Conservation (phyloP, 139 green algal species). For the Closterium sp. region DNA sequence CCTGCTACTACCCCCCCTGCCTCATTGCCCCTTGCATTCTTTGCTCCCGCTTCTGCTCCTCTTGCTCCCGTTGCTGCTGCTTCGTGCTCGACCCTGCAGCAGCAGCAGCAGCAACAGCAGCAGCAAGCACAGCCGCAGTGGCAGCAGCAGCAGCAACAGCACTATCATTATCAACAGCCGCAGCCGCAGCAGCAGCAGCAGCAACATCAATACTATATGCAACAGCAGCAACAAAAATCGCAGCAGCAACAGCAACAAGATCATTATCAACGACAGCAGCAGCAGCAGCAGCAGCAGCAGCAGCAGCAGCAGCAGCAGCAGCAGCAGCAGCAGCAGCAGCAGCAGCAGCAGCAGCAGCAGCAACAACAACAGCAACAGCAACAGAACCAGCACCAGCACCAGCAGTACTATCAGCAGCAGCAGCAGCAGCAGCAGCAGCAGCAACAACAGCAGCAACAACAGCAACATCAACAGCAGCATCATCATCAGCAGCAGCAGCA, state of each 20-base stretch:
- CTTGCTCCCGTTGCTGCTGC: background rate
- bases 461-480: no score
- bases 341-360: background rate
- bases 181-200: no score
- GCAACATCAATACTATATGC: background rate
- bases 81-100: background rate
- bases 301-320: background rate
- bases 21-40: background rate
- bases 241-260: background rate
- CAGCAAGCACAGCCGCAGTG: background rate
- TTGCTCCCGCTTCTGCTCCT: background rate
- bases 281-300: background rate
- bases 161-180: no score
- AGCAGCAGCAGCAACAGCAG: background rate
- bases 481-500: no score
- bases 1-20: background rate
- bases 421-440: background rate
- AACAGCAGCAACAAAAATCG: background rate
- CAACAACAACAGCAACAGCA: background rate
- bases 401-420: background rate
- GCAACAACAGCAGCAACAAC: background rate
- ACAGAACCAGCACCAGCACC: background rate
- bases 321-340: background rate
- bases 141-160: no score
- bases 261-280: background rate